phyloP scores from a whole-genome alignment of 805 yeast genomes.

The Nakazawaea pomicola region DNA sequence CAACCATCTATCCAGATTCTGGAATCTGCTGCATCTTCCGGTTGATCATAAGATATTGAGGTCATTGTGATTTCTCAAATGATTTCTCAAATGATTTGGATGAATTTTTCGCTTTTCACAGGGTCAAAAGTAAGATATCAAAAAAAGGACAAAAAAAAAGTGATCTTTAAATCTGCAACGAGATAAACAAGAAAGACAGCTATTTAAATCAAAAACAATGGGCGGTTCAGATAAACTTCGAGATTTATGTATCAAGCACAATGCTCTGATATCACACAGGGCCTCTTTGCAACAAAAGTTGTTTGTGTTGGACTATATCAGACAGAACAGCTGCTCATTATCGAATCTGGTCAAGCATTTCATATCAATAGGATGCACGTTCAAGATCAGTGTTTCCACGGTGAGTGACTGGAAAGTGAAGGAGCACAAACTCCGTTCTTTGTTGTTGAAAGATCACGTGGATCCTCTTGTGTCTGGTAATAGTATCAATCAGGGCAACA shows the following conservation, averaged over 20 bases:
- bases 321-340: slow-evolving; percentile 3
- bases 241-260: slow-evolving; percentile 6
- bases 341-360: slow-evolving; percentile 10
- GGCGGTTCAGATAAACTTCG: slow-evolving; percentile 1
- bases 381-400: slow-evolving; percentile 11
- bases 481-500: no score
- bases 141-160: background rate
- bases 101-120: no score
- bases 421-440: slow-evolving; percentile 2
- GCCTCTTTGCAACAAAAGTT: slow-evolving; percentile 12
- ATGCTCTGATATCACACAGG: background rate
- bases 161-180: no score
- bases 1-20: slow-evolving; percentile 97
- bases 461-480: background rate
- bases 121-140: background rate
- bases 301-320: slow-evolving; percentile 12
- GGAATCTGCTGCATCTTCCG: slow-evolving; percentile 19
- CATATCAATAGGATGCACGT: slow-evolving; percentile 5
- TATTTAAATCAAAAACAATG: background rate
- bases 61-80: background rate
- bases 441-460: background rate
- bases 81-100: no score
- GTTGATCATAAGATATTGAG: slow-evolving; percentile 3
- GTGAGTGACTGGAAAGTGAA: slow-evolving; percentile 12
- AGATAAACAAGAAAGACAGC: background rate